These are phyloP conservation scores for Scleromitrula shiraiana DNA, from an alignment of 2,329 filamentous ascomycete genomes.

Conservation along the genomic window DNA sequence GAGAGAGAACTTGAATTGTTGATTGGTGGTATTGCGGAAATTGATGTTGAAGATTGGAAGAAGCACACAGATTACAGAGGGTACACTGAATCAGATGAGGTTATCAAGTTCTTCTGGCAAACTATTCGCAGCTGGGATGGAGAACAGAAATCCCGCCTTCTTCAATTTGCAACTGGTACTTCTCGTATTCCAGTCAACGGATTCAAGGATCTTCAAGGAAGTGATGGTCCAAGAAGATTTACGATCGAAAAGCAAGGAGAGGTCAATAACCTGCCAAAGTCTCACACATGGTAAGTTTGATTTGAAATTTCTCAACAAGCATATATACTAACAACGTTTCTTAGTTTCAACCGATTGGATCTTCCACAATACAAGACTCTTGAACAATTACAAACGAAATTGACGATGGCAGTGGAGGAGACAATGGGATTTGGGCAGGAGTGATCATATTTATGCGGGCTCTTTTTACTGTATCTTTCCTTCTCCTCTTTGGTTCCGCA, in stretches of 20 bases:
- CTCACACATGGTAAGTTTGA: conserved; percentile 88
- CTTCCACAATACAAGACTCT: conserved; percentile 86
- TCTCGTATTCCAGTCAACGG: conserved; percentile 98
- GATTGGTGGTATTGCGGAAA: conserved; percentile 98
- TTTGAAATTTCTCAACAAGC: too few relatives aligned
- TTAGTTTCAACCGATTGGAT: conserved; percentile 72
- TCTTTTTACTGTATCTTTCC: conserved; percentile 3
- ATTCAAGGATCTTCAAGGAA: conserved; percentile 97
- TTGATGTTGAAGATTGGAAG: conserved; percentile 99
- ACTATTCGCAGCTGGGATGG: conserved; percentile 95
- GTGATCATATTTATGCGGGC: conserved; percentile 35
- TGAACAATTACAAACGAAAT: conserved; percentile 77
- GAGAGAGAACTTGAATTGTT: conserved; percentile 93
- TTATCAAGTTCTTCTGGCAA: conserved; percentile 99
- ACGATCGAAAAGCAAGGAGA: conserved; percentile 98
- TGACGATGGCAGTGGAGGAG: conserved; percentile 96
- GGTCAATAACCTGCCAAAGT: conserved; percentile 83
- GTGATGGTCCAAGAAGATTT: conserved; percentile 88
- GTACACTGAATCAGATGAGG: conserved; percentile 95
- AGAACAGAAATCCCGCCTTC: conserved; percentile 90
- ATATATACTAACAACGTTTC: neutral
- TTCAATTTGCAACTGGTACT: conserved; percentile 96
- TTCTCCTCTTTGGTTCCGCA: conserved; percentile 14
- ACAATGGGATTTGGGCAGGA: conserved; percentile 98
- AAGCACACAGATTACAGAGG: conserved; percentile 99